These are phyloP conservation scores for Colletotrichum aenigma DNA, from an alignment of 2,329 filamentous ascomycete genomes.

Conservation along the genomic window DNA sequence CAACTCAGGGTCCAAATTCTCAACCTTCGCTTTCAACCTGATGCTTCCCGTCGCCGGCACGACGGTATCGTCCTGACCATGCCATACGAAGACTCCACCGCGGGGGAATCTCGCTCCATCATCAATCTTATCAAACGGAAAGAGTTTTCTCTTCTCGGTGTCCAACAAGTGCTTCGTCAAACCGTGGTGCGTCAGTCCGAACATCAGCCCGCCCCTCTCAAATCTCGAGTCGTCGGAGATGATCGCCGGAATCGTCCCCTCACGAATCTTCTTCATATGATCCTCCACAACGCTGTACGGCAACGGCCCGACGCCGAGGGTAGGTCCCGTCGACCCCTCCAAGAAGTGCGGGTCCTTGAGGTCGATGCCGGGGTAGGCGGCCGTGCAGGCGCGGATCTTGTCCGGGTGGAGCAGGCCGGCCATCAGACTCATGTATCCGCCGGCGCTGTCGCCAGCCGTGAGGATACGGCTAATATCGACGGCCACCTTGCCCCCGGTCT, in stretches of 20 bases:
- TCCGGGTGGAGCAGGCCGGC: slow-evolving; percentile 25
- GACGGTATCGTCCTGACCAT: background rate
- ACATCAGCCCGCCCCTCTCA: background rate
- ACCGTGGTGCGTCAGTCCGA: background rate
- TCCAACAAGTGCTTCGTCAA: background rate
- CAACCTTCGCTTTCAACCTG: background rate
- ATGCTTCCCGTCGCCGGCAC: background rate
- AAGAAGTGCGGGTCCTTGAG: background rate
- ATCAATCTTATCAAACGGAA: background rate
- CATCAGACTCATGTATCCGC: slow-evolving; percentile 27
- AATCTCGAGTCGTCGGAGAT: background rate
- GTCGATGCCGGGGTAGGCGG: slow-evolving; percentile 26
- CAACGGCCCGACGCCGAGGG: background rate
- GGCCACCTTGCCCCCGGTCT: slow-evolving; percentile 21
- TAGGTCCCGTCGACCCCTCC: background rate
- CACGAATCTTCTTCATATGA: background rate
- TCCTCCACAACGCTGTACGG: background rate
- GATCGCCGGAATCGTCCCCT: background rate
- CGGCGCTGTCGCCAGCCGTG: slow-evolving; percentile 19
- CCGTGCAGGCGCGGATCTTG: slow-evolving; percentile 20
- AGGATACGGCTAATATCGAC: background rate
- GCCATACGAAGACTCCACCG: slow-evolving; percentile 7
- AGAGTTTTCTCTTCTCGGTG: background rate
- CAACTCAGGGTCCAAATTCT: background rate
- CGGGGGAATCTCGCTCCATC: background rate